Percentiles rank a stretch among this genome's conserved stretches.
Evolutionary conservation across 1,139 yeast genomes (phyloP).

Genomic region (Arxiozyma telluris): DNA sequence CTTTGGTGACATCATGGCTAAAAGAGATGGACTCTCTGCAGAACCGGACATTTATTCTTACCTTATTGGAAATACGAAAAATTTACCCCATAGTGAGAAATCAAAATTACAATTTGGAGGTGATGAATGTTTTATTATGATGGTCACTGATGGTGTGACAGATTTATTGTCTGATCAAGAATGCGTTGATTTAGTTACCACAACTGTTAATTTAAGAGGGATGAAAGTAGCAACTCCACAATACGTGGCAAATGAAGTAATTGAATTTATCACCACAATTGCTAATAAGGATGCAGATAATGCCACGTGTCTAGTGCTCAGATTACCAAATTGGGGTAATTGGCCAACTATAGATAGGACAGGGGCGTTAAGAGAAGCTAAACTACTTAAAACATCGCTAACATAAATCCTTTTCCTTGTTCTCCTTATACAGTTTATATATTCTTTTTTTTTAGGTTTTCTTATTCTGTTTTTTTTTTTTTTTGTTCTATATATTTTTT

Average conservation of each 20-base stretch:
- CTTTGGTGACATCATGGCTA: constrained; percentile 80
- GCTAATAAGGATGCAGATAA: constrained; percentile 78
- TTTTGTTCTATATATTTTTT: no score
- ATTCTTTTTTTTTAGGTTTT: not conserved
- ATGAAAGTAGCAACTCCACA: constrained; percentile 73
- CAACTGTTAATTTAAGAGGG: constrained; percentile 60
- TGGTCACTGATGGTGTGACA: constrained; percentile 83
- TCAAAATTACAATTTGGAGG: constrained; percentile 47
- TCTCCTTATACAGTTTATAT: not conserved
- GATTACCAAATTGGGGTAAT: constrained; percentile 85
- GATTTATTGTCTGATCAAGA: constrained; percentile 81
- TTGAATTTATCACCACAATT: constrained; percentile 72
- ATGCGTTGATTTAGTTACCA: constrained; percentile 73
- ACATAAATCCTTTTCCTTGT: not conserved
- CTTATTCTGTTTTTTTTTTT: no score
- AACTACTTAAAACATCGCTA: constrained; percentile 42
- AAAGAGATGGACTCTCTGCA: constrained; percentile 76
- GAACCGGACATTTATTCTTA: constrained; percentile 81
- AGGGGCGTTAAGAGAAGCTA: constrained; percentile 67
- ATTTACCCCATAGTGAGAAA: constrained; percentile 28
- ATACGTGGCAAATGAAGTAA: constrained; percentile 73
- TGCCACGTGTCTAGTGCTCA: constrained; percentile 76
- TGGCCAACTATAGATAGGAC: constrained; percentile 84
- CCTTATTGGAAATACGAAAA: constrained; percentile 29
- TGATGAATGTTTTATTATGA: constrained; percentile 68